phyloP scores from a whole-genome alignment of 2,329 filamentous ascomycete species.

The Colletotrichum eremochloae region DNA sequence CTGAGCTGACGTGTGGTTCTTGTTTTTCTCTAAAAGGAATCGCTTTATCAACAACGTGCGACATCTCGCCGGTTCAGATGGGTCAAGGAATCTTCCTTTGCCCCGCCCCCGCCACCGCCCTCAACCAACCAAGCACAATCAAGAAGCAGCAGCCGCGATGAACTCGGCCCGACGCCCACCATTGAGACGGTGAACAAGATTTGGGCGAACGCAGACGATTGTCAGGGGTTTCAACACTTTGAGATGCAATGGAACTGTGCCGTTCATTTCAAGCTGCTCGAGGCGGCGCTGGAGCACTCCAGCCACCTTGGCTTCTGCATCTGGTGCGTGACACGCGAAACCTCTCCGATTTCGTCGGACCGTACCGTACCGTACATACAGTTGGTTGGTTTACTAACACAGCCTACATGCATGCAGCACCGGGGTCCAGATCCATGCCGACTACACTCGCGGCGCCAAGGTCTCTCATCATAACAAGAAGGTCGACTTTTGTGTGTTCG shows the following conservation, averaged over 20 bases:
- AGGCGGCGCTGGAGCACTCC: neutral
- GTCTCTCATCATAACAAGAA: slow-evolving; percentile 14
- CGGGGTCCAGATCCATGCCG: slow-evolving; percentile 2
- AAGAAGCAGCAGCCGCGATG: neutral
- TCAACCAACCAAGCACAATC: neutral
- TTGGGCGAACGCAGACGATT: neutral
- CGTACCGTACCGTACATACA: neutral
- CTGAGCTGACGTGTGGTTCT: neutral
- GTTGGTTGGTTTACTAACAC: neutral
- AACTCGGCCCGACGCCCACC: neutral
- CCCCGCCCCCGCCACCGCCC: neutral
- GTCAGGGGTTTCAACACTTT: neutral
- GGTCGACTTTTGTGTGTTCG: slow-evolving; percentile 11
- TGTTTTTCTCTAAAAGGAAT: neutral
- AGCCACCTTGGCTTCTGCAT: neutral
- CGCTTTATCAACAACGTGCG: neutral
- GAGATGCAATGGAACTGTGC: neutral
- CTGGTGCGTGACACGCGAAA: neutral
- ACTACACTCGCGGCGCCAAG: slow-evolving; percentile 6
- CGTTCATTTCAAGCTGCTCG: neutral
- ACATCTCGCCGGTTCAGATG: slow-evolving; percentile 1
- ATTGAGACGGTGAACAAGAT: neutral
- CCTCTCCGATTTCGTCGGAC: neutral
- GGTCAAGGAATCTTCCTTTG: slow-evolving; percentile 4
- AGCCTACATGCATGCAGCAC: neutral